Conservation (phyloP, 2,329 filamentous ascomycete genomes). For the Ophiostoma sp. region DNA sequence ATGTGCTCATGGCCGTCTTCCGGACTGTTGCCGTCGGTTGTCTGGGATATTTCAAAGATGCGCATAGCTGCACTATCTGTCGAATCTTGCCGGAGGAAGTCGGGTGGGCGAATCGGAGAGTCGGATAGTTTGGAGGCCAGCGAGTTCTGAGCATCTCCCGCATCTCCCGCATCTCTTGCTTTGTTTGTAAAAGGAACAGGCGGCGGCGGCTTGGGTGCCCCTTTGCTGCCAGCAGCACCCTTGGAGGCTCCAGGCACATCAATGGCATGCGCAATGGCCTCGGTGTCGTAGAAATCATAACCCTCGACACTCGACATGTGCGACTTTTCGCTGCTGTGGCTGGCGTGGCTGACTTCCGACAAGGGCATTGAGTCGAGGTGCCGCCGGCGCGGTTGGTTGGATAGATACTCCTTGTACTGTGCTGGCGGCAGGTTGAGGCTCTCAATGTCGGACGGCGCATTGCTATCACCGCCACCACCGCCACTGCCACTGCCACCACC, state of each 20-base stretch:
- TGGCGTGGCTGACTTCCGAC: slow-evolving; percentile 44
- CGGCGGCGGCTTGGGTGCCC: neutral
- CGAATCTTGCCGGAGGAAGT: slow-evolving; percentile 48
- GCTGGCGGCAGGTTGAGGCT: slow-evolving; percentile 49
- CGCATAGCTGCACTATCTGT: slow-evolving; percentile 53
- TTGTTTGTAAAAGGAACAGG: neutral
- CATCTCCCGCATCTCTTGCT: neutral
- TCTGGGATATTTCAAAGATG: slow-evolving; percentile 54
- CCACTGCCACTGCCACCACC: slow-evolving; percentile 16
- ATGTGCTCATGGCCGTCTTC: neutral
- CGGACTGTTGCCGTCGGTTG: slow-evolving; percentile 30
- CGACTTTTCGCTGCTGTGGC: slow-evolving; percentile 44
- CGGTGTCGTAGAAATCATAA: slow-evolving; percentile 61
- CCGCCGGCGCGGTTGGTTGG: slow-evolving; percentile 34
- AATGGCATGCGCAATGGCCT: slow-evolving; percentile 48
- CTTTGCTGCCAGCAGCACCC: neutral
- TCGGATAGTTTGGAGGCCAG: slow-evolving; percentile 3
- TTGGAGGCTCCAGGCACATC: slow-evolving; percentile 42
- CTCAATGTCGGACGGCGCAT: slow-evolving; percentile 41
- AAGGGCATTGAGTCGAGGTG: slow-evolving; percentile 48
- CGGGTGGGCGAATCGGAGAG: slow-evolving; percentile 7
- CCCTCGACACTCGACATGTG: slow-evolving; percentile 51
- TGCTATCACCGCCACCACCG: slow-evolving; percentile 27
- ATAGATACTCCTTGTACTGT: slow-evolving; percentile 35
- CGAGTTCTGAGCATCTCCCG: neutral